phyloP scores from a whole-genome alignment of 2,329 filamentous ascomycete genomes.

The Fusarium transvaalense region DNA sequence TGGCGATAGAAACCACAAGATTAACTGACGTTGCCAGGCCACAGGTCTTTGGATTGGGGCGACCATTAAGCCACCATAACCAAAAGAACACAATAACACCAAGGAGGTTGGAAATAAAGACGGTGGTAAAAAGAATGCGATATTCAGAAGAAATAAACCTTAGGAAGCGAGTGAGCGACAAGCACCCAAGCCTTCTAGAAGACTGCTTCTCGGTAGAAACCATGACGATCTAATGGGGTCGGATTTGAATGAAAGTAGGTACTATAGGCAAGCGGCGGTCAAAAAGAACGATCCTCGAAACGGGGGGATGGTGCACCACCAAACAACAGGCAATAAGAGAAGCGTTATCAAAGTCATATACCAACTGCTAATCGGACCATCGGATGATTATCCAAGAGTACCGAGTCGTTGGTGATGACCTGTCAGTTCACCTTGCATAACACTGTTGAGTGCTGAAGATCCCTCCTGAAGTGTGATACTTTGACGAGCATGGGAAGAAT shows the following conservation, averaged over 20 bases:
- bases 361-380: neutral
- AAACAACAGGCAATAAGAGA: neutral
- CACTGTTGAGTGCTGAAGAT: neutral
- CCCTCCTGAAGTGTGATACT: neutral
- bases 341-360: constrained; percentile 25
- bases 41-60: constrained; percentile 53
- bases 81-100: constrained; percentile 32
- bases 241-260: constrained; percentile 14
- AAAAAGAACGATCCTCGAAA: neutral
- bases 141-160: constrained; percentile 53
- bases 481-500: neutral
- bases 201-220: constrained; percentile 7
- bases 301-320: neutral
- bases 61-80: constrained; percentile 44
- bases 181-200: constrained; percentile 1
- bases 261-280: neutral
- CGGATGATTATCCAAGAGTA: constrained; percentile 5
- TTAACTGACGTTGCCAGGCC: constrained; percentile 56
- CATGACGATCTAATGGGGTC: constrained; percentile 9
- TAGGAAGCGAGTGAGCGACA: constrained; percentile 40
- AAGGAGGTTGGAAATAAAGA: constrained; percentile 59
- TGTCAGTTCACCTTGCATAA: constrained; percentile 11
- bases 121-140: constrained; percentile 63
- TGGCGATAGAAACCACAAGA: constrained; percentile 58
- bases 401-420: neutral